Conservation (phyloP, 2,329 filamentous ascomycete species). For the Dactylellina drechsleri region DNA sequence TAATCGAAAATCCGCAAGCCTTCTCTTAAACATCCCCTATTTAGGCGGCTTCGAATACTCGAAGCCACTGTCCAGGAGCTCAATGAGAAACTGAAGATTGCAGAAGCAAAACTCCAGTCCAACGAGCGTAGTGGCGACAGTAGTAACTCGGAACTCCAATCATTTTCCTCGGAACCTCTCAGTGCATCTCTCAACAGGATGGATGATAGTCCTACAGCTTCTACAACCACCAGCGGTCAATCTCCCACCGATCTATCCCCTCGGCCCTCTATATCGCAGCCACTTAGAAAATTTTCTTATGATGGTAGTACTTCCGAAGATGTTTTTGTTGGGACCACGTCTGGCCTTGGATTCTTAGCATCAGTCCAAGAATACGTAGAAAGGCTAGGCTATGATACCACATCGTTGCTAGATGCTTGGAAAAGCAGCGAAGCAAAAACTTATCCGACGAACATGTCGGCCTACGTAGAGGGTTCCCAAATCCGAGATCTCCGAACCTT, state of each 20-base stretch:
- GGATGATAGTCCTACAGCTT: constrained; percentile 33
- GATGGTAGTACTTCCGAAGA: constrained; percentile 41
- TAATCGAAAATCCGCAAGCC: background rate
- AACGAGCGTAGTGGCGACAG: constrained; percentile 27
- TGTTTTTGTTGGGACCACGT: constrained; percentile 47
- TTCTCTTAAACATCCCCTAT: constrained; percentile 17
- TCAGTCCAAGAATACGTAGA: constrained; percentile 54
- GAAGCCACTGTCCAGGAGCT: constrained; percentile 58
- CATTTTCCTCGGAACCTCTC: constrained; percentile 30
- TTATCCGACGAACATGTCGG: constrained; percentile 22
- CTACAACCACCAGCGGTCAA: constrained; percentile 38
- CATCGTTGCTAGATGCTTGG: constrained; percentile 42
- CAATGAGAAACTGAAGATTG: constrained; percentile 57
- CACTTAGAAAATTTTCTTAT: constrained; percentile 43
- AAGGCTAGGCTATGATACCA: constrained; percentile 49
- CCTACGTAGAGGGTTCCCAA: constrained; percentile 27
- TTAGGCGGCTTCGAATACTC: constrained; percentile 57
- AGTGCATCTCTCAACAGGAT: constrained; percentile 10
- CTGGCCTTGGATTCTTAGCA: constrained; percentile 48
- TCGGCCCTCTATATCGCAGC: constrained; percentile 35
- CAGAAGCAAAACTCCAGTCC: constrained; percentile 55
- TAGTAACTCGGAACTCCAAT: constrained; percentile 13
- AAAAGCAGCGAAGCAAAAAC: constrained; percentile 46
- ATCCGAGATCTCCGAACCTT: constrained; percentile 38
- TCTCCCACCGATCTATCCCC: constrained; percentile 39